Base-by-base conservation (phyloP, 768 basidiomycete species). In the Lactarius deliciosus region DNA sequence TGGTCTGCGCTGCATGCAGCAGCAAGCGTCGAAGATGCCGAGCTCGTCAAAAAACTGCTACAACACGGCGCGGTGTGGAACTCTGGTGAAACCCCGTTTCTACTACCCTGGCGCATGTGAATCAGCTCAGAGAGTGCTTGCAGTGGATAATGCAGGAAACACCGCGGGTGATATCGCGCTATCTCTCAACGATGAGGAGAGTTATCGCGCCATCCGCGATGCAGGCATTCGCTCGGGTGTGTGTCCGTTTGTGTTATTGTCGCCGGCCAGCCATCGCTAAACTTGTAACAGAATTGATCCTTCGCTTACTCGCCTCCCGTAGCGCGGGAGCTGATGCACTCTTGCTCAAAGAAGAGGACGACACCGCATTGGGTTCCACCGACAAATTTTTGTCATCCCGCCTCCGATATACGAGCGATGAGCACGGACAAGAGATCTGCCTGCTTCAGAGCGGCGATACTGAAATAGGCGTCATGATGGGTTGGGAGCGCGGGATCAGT, bases 381-480 rank as follows among this genome's bases (percentile, higher is more conserved):
- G 81, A 84, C 40, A 80, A 83, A 4, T 98, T 94, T 74, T 79
- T 99, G 22, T 74, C 83, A 2, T 90, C 92, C 2, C 81, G 78
- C 61, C 78, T 98, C 47, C 80, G 80, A 43, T 98, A 86, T 76
- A 83, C 81, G 11, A 80, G 77, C 40, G 94, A 96, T 74, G 79
- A 82, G 38, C 76, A 83, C 41, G 93, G 91, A 2, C 93, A 95
- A 75, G 90, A 94, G 59, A 84, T 97, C 25, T 97, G 95, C 68
- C 77, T 92, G 60, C 73, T 93, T 61, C 77, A 82, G 66, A 79
- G 83, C 2, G 83, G 86, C 34, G 81, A 77, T 8, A 88, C 89
- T 69, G 90, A 94, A 66, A 85, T 96, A n/a, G 94, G 94, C 15
- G 96, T 99, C 6, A 99, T 99, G 97, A 99, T 99, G 97, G 94